phyloP scores from a whole-genome alignment of 1,284 basidiomycete genomes.

The Ganoderma multipileum region DNA sequence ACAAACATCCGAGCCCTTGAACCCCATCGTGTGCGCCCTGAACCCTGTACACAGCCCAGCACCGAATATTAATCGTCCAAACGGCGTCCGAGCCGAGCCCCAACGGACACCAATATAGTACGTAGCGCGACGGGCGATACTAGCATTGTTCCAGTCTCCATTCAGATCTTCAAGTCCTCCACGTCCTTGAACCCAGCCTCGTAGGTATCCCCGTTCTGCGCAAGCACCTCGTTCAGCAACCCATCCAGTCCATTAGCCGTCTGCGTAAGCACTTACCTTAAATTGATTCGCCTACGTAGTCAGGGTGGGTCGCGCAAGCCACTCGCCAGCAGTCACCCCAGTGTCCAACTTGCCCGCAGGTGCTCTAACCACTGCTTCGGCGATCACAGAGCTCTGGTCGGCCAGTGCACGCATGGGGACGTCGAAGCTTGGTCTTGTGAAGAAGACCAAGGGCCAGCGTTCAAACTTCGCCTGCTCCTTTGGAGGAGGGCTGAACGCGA shows the following conservation, averaged over 20 bases:
- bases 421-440: constrained; percentile 43
- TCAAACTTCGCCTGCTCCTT: constrained; percentile 38
- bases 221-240: background rate
- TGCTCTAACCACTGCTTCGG: background rate
- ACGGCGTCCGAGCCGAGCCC: too few species aligned
- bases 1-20: too few species aligned
- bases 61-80: too few species aligned
- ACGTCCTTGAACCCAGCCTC: background rate
- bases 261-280: background rate
- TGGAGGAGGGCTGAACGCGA: constrained; percentile 35
- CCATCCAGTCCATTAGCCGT: background rate
- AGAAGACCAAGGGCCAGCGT: constrained; percentile 46
- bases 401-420: constrained; percentile 33
- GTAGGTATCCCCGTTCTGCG: background rate
- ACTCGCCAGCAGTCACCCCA: constrained; percentile 11
- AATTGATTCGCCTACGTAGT: background rate
- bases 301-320: constrained; percentile 22
- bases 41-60: too few species aligned
- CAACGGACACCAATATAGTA: too few species aligned
- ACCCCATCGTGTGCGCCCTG: too few species aligned
- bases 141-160: too few species aligned
- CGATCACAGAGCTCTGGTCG: constrained; percentile 20
- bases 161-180: background rate
- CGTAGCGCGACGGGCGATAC: too few species aligned
- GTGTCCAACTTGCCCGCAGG: constrained; percentile 7